A percentile compares a stretch with the other conserved stretches of the same genome.
Evolutionary conservation across 352 stramenopile genomes (phyloP).

Genomic region (Globisporangium cederbergense): DNA sequence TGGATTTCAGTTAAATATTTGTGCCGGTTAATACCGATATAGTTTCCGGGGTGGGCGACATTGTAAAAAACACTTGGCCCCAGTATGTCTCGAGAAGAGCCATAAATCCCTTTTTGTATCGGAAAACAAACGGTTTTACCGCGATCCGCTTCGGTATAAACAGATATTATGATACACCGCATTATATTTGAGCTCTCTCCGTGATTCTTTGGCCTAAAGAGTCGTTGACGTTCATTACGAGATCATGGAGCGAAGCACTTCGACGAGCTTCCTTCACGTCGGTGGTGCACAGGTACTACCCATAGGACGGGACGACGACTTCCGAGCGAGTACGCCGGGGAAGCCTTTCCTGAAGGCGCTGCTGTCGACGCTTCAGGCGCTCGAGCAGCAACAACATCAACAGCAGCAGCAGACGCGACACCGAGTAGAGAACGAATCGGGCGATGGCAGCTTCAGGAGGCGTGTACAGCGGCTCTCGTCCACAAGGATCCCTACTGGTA

Average conservation of each 20-base stretch:
- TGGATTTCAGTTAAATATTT: too few relatives aligned
- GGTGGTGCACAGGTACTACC: neutral
- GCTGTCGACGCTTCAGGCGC: conserved; percentile 4
- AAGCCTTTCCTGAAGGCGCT: conserved; percentile 20
- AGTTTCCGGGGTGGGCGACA: too few relatives aligned
- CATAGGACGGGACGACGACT: neutral
- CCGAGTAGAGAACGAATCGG: neutral
- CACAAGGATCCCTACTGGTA: neutral
- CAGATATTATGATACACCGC: too few relatives aligned
- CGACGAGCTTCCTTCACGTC: neutral
- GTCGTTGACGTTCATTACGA: neutral
- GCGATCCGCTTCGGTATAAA: too few relatives aligned
- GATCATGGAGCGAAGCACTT: neutral
- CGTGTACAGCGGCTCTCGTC: neutral
- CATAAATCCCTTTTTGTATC: too few relatives aligned
- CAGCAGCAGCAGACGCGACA: neutral
- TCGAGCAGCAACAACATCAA: conserved; percentile 5
- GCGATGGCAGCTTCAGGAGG: conserved; percentile 1
- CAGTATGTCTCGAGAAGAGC: too few relatives aligned
- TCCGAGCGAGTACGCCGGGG: conserved; percentile 9
- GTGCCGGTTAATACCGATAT: too few relatives aligned
- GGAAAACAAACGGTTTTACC: too few relatives aligned
- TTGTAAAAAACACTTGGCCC: too few relatives aligned
- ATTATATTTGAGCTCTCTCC: too few relatives aligned
- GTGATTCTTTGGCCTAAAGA: too few relatives aligned